A percentile compares a stretch with the other conserved stretches of the same genome.
These are phyloP conservation scores for Urostyla sp. DNA, from an alignment of 73 alveolate genomes.

Conservation along the genomic window DNA sequence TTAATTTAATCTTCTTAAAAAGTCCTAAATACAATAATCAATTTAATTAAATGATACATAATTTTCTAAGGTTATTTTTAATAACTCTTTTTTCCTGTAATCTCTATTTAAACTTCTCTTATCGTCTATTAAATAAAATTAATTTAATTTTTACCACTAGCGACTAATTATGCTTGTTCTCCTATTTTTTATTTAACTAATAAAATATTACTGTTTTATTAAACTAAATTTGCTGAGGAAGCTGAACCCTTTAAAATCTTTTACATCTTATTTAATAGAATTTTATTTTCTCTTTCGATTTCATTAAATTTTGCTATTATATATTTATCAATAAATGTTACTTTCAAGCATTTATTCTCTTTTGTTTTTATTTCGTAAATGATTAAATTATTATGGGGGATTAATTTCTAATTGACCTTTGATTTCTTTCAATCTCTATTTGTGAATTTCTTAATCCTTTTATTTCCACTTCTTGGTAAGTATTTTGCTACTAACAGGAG, in stretches of 20 bases:
- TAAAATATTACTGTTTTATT: background rate
- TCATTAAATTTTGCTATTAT: constrained; percentile 45
- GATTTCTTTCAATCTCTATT: constrained; percentile 60
- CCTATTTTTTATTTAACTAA: background rate
- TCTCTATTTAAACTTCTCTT: constrained; percentile 46
- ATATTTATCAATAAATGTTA: background rate
- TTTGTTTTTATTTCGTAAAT: constrained; percentile 62
- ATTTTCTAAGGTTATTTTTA: constrained; percentile 71
- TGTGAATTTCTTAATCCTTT: constrained; percentile 61
- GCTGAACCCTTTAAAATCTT: constrained; percentile 42
- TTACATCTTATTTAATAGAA: constrained; percentile 59
- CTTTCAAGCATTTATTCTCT: constrained; percentile 72
- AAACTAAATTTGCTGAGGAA: background rate
- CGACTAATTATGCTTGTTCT: background rate
- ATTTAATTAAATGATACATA: constrained; percentile 3
- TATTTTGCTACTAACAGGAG: constrained; percentile 71
- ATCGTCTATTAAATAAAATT: background rate
- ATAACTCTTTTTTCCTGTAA: constrained; percentile 49
- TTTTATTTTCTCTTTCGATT: constrained; percentile 62
- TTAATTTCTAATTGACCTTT: constrained; percentile 50
- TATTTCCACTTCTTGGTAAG: constrained; percentile 69
- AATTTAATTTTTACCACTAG: background rate
- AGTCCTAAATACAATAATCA: background rate
- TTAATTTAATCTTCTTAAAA: constrained; percentile 5
- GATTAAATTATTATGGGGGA: constrained; percentile 59